phyloP scores from a whole-genome alignment of 2,329 filamentous ascomycete genomes.

The Sordariomycetes sp. region DNA sequence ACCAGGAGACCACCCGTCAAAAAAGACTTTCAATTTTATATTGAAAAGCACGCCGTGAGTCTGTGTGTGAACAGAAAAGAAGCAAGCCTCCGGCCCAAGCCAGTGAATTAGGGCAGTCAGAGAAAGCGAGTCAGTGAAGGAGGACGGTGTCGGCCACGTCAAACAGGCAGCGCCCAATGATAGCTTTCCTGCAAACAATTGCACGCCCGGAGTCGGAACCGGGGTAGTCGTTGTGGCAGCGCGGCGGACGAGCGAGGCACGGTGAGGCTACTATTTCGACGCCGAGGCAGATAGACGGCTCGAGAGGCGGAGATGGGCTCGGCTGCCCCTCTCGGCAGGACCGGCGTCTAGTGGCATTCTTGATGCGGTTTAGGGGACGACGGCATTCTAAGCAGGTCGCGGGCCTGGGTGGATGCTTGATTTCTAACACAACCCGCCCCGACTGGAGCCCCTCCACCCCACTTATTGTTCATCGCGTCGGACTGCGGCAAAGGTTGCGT shows the following conservation, averaged over 20 bases:
- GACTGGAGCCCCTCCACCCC: not conserved
- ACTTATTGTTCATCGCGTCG: not conserved
- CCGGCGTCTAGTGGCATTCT: not conserved
- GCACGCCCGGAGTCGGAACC: not conserved
- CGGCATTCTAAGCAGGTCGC: not conserved
- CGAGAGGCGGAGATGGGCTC: not conserved
- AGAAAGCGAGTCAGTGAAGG: not conserved
- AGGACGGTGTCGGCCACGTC: conserved; percentile 3
- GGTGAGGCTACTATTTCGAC: not conserved
- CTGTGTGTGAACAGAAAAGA: conserved; percentile 8
- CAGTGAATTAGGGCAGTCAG: conserved; percentile 1
- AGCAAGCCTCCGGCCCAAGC: conserved; percentile 10
- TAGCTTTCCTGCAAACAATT: not conserved
- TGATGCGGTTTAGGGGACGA: not conserved
- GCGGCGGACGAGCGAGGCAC: not conserved
- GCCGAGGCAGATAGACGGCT: not conserved
- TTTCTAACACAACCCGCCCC: too few relatives aligned
- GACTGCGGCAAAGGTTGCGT: not conserved
- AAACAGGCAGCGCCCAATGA: conserved; percentile 2
- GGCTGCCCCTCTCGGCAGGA: not conserved
- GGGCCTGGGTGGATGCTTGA: not conserved
- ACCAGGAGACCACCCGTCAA: not conserved
- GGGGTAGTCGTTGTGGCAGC: not conserved
- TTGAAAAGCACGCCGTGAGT: not conserved
- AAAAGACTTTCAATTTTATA: not conserved